These are phyloP conservation scores for Canavalia ensiformis DNA, from an alignment of 306 rosid genomes.

Conservation along the genomic window DNA sequence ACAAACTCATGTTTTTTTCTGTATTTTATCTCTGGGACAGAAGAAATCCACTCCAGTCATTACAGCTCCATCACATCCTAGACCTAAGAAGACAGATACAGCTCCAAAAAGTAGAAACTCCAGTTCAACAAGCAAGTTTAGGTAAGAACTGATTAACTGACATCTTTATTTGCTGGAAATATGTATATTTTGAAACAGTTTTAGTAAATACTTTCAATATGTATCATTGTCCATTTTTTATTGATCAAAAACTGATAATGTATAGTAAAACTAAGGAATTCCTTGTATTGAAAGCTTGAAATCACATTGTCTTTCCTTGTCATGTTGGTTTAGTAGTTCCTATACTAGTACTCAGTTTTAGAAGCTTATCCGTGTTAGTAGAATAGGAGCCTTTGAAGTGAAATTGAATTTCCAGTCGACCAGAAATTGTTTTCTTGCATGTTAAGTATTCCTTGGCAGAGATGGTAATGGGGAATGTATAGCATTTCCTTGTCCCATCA, in stretches of 20 bases:
- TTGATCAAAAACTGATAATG: slow-evolving; percentile 19
- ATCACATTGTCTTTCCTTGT: slow-evolving; percentile 4
- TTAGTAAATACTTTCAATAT: slow-evolving; percentile 18
- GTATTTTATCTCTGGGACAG: slow-evolving; percentile 50
- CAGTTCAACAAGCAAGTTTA: slow-evolving; percentile 75
- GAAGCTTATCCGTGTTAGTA: not conserved
- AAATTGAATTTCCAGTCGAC: slow-evolving; percentile 32
- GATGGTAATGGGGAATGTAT: slow-evolving; percentile 20
- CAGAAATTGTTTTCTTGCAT: slow-evolving; percentile 18
- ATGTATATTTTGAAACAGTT: slow-evolving; percentile 43
- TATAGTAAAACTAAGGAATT: slow-evolving; percentile 18
- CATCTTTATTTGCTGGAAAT: slow-evolving; percentile 34
- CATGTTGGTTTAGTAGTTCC: not conserved
- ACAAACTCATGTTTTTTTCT: slow-evolving; percentile 37
- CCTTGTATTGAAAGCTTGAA: slow-evolving; percentile 36
- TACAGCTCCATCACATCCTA: slow-evolving; percentile 69
- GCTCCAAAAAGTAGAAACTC: slow-evolving; percentile 71
- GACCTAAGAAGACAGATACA: slow-evolving; percentile 76
- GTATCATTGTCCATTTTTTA: slow-evolving; percentile 28
- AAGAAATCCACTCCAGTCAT: slow-evolving; percentile 56
- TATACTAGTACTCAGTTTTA: slow-evolving; percentile 7
- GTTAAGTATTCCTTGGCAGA: slow-evolving; percentile 21
- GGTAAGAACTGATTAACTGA: slow-evolving; percentile 61
- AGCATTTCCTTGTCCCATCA: not conserved
- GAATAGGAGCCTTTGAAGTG: slow-evolving; percentile 8